Evolutionary conservation across 768 basidiomycete species (phyloP), one percentile per base, ranked within the genome.

Genomic region (Xerocomus spinulosus): DNA sequence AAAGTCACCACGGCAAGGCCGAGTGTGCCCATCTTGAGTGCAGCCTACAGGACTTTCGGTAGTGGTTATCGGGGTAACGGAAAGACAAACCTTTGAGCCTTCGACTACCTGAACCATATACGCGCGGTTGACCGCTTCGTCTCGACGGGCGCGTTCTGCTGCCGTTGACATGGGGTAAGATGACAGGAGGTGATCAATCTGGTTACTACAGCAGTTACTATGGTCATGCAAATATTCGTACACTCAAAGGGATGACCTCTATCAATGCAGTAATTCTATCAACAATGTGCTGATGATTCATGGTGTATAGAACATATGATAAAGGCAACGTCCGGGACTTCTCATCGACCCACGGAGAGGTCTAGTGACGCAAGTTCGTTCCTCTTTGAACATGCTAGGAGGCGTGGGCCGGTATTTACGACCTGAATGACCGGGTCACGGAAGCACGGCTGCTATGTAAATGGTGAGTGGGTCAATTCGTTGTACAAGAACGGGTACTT

Each of bases 1-100:
- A 90, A 68, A 36, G 79, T 73, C 9, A 80, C 75, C 23, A 80
- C 60, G n/a, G 83, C 83, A 28, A 80, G 51, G 4, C 86, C 82
- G 37, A 84, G 54, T 32, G 70, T 74, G 13, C 76, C 77, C 46
- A 71, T 71, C 59, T 75, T 70, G 44, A 71, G 64, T 48, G 77
- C 82, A 48, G 82, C 81, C 79, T 87, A 18, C 29, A 30, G 40
- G 30, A 8, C 21, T 21, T 47, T 21, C 48, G 26, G 25, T 49
- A 17, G 9, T 9, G 35, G 20, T 5, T 18, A 3, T 30, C 30
- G 35, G 18, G 23, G 38, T 37, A 36, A 33, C 49, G 24, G 39
- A 28, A 21, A 21, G 42, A 73, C 77, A 40, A 48, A 82, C 83
- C 64, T 76, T 68, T 44, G 78, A 68, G 8, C 75, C 84, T 43